Percentiles rank a stretch among this genome's conserved stretches.
Conservation (phyloP, 2,329 filamentous ascomycete species). For the Golovinomyces cichoracearum region DNA sequence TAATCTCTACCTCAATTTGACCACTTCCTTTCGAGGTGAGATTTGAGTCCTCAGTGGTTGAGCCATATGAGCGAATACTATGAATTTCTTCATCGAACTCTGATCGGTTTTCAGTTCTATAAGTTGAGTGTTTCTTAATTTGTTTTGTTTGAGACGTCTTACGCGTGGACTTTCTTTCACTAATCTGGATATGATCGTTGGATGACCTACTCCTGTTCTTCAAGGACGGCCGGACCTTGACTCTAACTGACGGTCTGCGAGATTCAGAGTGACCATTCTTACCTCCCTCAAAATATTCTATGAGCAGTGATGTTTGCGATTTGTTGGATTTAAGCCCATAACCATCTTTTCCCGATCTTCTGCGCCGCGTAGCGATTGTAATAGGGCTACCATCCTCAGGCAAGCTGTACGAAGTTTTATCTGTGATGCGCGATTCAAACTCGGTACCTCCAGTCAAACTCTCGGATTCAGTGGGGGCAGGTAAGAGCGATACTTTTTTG, state of each 20-base stretch:
- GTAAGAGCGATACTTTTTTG: slow-evolving; percentile 36
- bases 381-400: slow-evolving; percentile 75
- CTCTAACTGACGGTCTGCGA: slow-evolving; percentile 42
- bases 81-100: slow-evolving; percentile 31
- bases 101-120: slow-evolving; percentile 19
- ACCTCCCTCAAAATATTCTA: slow-evolving; percentile 49
- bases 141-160: slow-evolving; percentile 44
- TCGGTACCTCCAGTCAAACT: slow-evolving; percentile 30
- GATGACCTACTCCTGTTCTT: slow-evolving; percentile 19
- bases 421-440: slow-evolving; percentile 39
- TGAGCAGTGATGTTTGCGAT: slow-evolving; percentile 47
- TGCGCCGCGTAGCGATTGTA: slow-evolving; percentile 59
- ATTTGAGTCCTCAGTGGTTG: slow-evolving; percentile 55
- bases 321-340: slow-evolving; percentile 23
- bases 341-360: slow-evolving; percentile 26
- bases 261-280: slow-evolving; percentile 26
- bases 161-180: slow-evolving; percentile 47
- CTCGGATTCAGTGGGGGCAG: slow-evolving; percentile 50
- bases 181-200: slow-evolving; percentile 65
- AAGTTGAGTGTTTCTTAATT: slow-evolving; percentile 32
- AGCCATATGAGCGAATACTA: slow-evolving; percentile 49
- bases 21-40: slow-evolving; percentile 35
- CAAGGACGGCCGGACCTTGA: slow-evolving; percentile 42
- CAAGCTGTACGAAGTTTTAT: slow-evolving; percentile 48
- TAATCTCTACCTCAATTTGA: slow-evolving; percentile 74